A percentile compares a stretch with the other conserved stretches of the same genome.
Evolutionary conservation across 1,284 basidiomycete species (phyloP).

Genomic region (Vanrija sp.): DNA sequence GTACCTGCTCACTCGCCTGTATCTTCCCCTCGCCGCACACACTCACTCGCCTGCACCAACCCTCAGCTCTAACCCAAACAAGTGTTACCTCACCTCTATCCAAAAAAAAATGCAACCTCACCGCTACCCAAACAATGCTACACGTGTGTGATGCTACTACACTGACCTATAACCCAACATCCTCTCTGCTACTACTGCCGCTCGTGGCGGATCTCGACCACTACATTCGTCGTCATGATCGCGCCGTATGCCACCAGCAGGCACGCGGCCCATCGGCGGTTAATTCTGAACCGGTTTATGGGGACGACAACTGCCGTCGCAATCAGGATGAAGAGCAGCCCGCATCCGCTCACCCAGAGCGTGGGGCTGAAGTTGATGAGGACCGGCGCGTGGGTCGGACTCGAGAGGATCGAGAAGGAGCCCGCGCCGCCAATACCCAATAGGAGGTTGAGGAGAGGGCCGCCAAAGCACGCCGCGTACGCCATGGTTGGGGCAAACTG

Average conservation of each 20-base stretch:
- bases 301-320: slow-evolving; percentile 82
- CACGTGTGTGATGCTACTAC: no score
- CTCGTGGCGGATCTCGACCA: slow-evolving; percentile 60
- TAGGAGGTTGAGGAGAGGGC: slow-evolving; percentile 85
- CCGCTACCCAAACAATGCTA: no score
- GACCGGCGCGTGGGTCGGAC: slow-evolving; percentile 60
- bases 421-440: slow-evolving; percentile 55
- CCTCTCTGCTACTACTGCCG: background rate
- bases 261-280: slow-evolving; percentile 71
- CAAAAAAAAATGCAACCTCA: no score
- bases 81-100: no score
- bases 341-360: slow-evolving; percentile 73
- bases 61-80: background rate
- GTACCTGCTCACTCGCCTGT: no score
- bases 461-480: slow-evolving; percentile 51
- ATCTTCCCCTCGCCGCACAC: no score
- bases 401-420: slow-evolving; percentile 44
- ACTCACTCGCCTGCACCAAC: no score
- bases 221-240: slow-evolving; percentile 68
- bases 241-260: slow-evolving; percentile 69
- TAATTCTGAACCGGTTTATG: slow-evolving; percentile 73
- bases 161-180: no score
- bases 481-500: slow-evolving; percentile 53
- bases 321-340: slow-evolving; percentile 68
- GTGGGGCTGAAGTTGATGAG: slow-evolving; percentile 75